Base-by-base conservation (phyloP, 2,329 filamentous ascomycete species). In the Talaromyces sp. region DNA sequence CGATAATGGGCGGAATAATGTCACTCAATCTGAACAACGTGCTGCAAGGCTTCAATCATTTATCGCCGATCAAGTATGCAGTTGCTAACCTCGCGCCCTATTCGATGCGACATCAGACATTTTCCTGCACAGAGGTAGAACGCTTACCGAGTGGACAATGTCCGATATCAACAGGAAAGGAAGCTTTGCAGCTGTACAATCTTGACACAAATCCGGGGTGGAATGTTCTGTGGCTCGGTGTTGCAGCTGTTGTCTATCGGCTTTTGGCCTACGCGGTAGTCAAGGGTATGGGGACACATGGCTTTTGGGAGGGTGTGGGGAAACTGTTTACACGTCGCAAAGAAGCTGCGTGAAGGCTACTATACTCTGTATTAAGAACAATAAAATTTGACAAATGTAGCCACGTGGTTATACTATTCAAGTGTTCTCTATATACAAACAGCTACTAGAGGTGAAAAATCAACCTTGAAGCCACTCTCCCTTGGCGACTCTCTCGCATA, bases 1-100 rank as follows among this genome's bases (percentile, higher is more conserved):
- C 88, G 67, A 83, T 87, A 69, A 89, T 92, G 82, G 84, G 84
- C 0, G 89, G 89, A 0, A 80, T 92, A 36, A 83, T 92, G 73
- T 89, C 85, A 61, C 87, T 91, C 65, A 77, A 87, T 67, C 87
- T 92, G 77, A 88, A 89, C 1, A 68, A 72, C 3, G 83, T 91
- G 16, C 83, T 92, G 54, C 79, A 86, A 65, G 86, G 82, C 0
- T 82, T 91, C 70, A 92, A 92, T 71, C 87, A 91, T 71, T 81
- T 92, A 27, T 77, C 75, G n/a, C 90, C 90, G 0, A 82, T 91
- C 59, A 87, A 89, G 58, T 93, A 91, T 69, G 82, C 85, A 0
- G 81, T 88, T 3, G 85, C 85, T 0, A 89, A 89, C 36, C 75
- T 93, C 44, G 87, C 86, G 0, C 84, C 86, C 0, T 91, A 87